A percentile compares a stretch with the other conserved stretches of the same genome.
These are phyloP conservation scores for Ophiostoma piceae DNA, from an alignment of 2,329 filamentous ascomycete genomes.

Conservation along the genomic window DNA sequence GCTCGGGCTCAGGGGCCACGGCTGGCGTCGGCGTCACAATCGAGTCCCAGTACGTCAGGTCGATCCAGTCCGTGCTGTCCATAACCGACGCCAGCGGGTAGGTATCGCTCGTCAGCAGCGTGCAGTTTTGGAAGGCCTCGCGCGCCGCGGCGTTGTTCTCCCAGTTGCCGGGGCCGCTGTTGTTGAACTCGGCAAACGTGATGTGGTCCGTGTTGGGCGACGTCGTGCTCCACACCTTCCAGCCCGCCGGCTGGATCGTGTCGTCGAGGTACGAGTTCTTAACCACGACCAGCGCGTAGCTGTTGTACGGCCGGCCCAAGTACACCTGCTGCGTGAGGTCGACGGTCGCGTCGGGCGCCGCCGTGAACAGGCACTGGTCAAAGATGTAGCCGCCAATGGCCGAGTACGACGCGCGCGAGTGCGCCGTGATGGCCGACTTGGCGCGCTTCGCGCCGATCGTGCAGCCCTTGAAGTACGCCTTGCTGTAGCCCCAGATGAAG, in stretches of 20 bases:
- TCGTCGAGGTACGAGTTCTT: slow-evolving; percentile 46
- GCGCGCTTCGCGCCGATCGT: slow-evolving; percentile 36
- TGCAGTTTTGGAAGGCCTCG: slow-evolving; percentile 28
- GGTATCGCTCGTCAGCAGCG: slow-evolving; percentile 29
- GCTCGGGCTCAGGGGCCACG: slow-evolving; percentile 31
- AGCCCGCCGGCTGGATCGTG: slow-evolving; percentile 56
- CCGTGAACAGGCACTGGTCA: slow-evolving; percentile 13
- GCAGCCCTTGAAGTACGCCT: slow-evolving; percentile 33
- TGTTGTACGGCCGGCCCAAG: slow-evolving; percentile 46
- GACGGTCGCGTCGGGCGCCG: slow-evolving; percentile 35
- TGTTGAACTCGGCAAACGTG: slow-evolving; percentile 27
- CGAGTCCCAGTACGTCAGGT: slow-evolving; percentile 26
- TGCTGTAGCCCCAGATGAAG: slow-evolving; percentile 24
- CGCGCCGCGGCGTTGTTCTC: slow-evolving; percentile 30
- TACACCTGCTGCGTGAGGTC: slow-evolving; percentile 50
- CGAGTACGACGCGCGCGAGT: slow-evolving; percentile 31
- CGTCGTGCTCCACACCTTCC: slow-evolving; percentile 41
- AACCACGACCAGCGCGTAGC: slow-evolving; percentile 37
- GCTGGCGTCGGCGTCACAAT: slow-evolving; percentile 27
- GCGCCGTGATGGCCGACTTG: slow-evolving; percentile 33
- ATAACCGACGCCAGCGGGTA: slow-evolving; percentile 29
- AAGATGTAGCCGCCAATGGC: slow-evolving; percentile 26
- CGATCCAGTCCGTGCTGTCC: slow-evolving; percentile 31
- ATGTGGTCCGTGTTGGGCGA: slow-evolving; percentile 35
- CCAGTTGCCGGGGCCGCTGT: slow-evolving; percentile 5